Percentiles rank a stretch among this genome's conserved stretches.
Evolutionary conservation across 2,329 filamentous ascomycete species (phyloP).

Genomic region (Fulvia fulva): DNA sequence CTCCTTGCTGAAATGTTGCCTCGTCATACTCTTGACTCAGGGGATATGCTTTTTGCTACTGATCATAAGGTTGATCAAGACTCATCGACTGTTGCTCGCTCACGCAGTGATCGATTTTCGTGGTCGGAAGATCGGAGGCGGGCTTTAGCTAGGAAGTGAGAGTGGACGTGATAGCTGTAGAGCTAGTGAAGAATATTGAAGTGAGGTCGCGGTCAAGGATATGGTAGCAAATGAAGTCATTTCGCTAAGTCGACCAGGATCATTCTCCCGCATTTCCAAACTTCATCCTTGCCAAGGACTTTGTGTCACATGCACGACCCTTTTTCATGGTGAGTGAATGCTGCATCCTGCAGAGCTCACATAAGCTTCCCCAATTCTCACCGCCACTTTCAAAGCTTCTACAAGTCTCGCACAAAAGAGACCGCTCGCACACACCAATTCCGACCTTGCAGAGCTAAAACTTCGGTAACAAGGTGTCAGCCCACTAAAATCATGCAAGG

Average conservation of each 20-base stretch:
- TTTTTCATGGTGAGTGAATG: not conserved
- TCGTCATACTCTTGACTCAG: not conserved
- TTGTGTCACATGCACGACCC: constrained; percentile 5
- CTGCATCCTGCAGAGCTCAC: not conserved
- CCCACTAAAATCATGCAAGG: constrained; percentile 3
- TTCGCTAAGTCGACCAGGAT: not conserved
- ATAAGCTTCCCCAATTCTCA: not conserved
- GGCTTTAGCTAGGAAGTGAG: not conserved
- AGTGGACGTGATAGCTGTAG: not conserved
- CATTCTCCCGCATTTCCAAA: not conserved
- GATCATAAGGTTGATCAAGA: not conserved
- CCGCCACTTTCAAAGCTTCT: not conserved
- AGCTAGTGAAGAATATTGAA: not conserved
- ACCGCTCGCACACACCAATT: not conserved
- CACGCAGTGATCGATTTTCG: not conserved
- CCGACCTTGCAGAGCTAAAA: constrained; percentile 1
- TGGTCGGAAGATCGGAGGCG: not conserved
- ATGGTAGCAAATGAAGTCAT: not conserved
- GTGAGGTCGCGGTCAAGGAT: not conserved
- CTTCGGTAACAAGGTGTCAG: constrained; percentile 1
- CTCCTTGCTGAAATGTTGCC: not conserved
- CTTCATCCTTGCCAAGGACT: not conserved
- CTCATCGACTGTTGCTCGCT: not conserved
- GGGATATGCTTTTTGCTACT: not conserved
- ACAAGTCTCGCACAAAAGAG: not conserved